Percentiles rank a stretch among this genome's conserved stretches.
Evolutionary conservation across 2,329 filamentous ascomycete species (phyloP).

Genomic region (Trichoderma sp.): DNA sequence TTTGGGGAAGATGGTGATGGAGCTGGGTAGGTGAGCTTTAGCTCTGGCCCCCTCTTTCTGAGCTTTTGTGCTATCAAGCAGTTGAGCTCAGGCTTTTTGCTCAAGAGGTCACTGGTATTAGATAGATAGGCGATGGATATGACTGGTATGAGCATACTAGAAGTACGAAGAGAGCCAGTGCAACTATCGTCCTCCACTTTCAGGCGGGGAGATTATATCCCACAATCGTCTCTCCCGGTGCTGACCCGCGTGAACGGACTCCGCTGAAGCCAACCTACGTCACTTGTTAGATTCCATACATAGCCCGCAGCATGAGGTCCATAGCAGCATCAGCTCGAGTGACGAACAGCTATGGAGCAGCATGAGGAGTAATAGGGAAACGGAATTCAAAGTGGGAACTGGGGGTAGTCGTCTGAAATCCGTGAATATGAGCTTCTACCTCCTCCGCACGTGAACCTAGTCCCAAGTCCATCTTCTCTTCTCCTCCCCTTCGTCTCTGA

Average conservation of each 20-base stretch:
- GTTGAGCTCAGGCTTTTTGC: not conserved
- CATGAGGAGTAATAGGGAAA: not conserved
- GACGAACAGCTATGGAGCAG: no score
- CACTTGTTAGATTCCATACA: no score
- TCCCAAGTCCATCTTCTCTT: not conserved
- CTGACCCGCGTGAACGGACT: no score
- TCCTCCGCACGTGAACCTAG: constrained; percentile 9
- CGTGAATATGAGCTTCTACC: not conserved
- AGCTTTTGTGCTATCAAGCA: not conserved
- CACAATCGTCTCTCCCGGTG: no score
- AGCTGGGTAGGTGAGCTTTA: not conserved
- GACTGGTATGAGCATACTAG: no score
- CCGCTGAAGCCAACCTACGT: no score
- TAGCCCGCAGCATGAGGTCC: no score
- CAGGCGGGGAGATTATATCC: no score
- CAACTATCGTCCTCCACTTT: no score
- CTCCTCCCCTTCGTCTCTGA: not conserved
- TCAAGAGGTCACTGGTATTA: no score
- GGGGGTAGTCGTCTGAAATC: not conserved
- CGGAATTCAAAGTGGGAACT: not conserved
- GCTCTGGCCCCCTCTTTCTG: not conserved
- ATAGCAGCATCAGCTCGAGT: not conserved
- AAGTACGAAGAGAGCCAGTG: no score
- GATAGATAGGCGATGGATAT: no score
- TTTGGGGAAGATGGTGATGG: not conserved